Conservation (phyloP, 164 flowering plant genomes). For the Malania oleifera region DNA sequence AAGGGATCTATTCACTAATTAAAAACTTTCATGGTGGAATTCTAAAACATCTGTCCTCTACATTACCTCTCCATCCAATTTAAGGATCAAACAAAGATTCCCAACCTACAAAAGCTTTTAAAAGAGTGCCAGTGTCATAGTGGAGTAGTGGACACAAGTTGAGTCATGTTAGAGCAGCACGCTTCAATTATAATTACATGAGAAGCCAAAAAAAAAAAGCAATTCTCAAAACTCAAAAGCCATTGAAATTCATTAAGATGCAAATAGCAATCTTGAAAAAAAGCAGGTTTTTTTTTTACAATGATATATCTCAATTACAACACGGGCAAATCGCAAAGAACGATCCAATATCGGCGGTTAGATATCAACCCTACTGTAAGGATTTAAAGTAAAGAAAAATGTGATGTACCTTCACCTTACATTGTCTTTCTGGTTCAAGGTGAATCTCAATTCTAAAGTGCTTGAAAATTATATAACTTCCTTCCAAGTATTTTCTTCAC, state of each 20-base stretch:
- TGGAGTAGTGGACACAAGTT: neutral
- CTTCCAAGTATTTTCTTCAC: constrained; percentile 13
- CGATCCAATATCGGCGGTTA: constrained; percentile 16
- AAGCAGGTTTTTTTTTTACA: constrained; percentile 22
- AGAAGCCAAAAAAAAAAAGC: neutral
- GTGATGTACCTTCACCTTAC: constrained; percentile 6
- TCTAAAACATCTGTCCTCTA: no score
- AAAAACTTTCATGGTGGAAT: no score
- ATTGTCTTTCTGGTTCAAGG: constrained; percentile 11
- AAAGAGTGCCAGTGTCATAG: no score
- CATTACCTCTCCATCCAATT: no score
- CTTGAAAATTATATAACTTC: constrained; percentile 14
- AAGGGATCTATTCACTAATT: no score
- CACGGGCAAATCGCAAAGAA: constrained; percentile 15
- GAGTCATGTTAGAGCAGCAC: neutral
- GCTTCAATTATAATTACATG: neutral
- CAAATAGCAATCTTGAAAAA: constrained; percentile 14
- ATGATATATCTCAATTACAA: constrained; percentile 16
- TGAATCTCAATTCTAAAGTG: constrained; percentile 11
- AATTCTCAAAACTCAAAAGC: constrained; percentile 14
- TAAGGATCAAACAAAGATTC: no score
- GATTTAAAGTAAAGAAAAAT: constrained; percentile 5
- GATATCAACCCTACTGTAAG: constrained; percentile 15
- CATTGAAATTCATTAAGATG: constrained; percentile 12
- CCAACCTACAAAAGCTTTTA: no score